These are phyloP conservation scores for Hamamelis virginiana DNA, from an alignment of 164 flowering plant species.

Conservation along the genomic window DNA sequence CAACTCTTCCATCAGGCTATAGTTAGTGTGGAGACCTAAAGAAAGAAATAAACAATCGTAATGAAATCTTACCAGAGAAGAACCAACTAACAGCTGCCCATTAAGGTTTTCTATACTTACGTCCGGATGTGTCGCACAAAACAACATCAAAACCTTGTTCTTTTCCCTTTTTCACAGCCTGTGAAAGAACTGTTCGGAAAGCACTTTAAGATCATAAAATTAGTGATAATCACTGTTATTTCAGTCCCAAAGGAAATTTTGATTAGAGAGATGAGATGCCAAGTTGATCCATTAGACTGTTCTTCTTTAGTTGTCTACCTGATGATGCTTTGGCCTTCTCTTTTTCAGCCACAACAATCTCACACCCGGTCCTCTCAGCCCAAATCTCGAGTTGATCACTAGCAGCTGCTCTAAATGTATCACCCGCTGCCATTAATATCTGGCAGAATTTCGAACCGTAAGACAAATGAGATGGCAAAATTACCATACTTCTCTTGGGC, in stretches of 20 bases:
- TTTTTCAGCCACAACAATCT: slow-evolving; percentile 78
- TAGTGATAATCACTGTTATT: slow-evolving; percentile 13
- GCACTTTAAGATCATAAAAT: slow-evolving; percentile 45
- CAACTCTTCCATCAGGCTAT: slow-evolving; percentile 92
- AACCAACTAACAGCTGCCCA: background rate
- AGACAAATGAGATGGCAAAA: slow-evolving; percentile 1
- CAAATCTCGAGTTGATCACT: slow-evolving; percentile 94
- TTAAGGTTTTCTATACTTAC: slow-evolving; percentile 43
- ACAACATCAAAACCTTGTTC: slow-evolving; percentile 79
- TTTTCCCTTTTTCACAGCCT: slow-evolving; percentile 93
- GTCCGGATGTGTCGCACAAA: slow-evolving; percentile 96
- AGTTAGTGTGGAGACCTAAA: slow-evolving; percentile 93
- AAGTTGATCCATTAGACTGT: background rate
- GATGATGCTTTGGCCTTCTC: slow-evolving; percentile 87
- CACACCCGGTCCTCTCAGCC: slow-evolving; percentile 93
- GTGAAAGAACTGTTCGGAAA: slow-evolving; percentile 82
- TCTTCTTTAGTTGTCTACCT: slow-evolving; percentile 43
- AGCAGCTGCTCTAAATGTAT: slow-evolving; percentile 98
- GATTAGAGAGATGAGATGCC: background rate
- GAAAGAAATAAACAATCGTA: slow-evolving; percentile 11
- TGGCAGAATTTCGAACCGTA: slow-evolving; percentile 31
- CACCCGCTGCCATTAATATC: slow-evolving; percentile 98
- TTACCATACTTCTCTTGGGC: background rate
- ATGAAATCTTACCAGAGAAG: slow-evolving; percentile 6
- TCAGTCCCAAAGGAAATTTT: background rate